Conservation (phyloP, 805 yeast genomes). For the Zygosaccharomyces bailii region DNA sequence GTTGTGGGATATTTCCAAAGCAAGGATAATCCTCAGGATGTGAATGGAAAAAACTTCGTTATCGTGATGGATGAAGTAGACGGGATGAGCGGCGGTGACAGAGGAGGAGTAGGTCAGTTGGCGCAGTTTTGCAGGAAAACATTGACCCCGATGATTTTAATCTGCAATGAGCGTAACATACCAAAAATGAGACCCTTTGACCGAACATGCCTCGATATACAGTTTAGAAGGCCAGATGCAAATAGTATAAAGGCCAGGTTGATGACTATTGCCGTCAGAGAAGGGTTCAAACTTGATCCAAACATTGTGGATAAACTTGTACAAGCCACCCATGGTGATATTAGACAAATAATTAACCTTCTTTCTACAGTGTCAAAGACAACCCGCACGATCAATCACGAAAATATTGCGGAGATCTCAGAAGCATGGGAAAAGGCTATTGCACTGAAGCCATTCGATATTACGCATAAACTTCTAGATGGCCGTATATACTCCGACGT, state of each 20-base stretch:
- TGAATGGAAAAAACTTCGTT: slow-evolving; percentile 59
- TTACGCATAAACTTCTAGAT: slow-evolving; percentile 62
- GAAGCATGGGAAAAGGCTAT: slow-evolving; percentile 84
- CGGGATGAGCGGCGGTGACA: slow-evolving; percentile 98
- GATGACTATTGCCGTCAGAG: slow-evolving; percentile 86
- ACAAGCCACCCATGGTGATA: slow-evolving; percentile 82
- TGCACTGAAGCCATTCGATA: slow-evolving; percentile 90
- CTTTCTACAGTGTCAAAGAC: slow-evolving; percentile 81
- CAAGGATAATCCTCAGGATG: slow-evolving; percentile 25
- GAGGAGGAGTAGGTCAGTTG: slow-evolving; percentile 96
- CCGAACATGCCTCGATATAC: slow-evolving; percentile 69
- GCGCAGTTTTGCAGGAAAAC: slow-evolving; percentile 84
- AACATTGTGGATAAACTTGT: slow-evolving; percentile 79
- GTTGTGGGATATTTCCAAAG: slow-evolving; percentile 69
- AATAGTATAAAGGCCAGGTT: slow-evolving; percentile 75
- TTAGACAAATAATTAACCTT: slow-evolving; percentile 88
- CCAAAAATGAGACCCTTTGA: slow-evolving; percentile 98
- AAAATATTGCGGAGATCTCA: slow-evolving; percentile 59
- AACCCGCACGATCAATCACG: slow-evolving; percentile 52
- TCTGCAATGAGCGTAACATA: slow-evolving; percentile 86
- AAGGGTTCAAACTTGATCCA: slow-evolving; percentile 75
- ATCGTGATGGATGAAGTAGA: slow-evolving; percentile 98
- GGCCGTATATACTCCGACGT: slow-evolving; percentile 52
- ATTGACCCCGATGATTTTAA: slow-evolving; percentile 82
- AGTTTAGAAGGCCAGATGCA: slow-evolving; percentile 87